Base-by-base conservation (phyloP, 1,284 basidiomycete species). In the Phlebopus sp. region DNA sequence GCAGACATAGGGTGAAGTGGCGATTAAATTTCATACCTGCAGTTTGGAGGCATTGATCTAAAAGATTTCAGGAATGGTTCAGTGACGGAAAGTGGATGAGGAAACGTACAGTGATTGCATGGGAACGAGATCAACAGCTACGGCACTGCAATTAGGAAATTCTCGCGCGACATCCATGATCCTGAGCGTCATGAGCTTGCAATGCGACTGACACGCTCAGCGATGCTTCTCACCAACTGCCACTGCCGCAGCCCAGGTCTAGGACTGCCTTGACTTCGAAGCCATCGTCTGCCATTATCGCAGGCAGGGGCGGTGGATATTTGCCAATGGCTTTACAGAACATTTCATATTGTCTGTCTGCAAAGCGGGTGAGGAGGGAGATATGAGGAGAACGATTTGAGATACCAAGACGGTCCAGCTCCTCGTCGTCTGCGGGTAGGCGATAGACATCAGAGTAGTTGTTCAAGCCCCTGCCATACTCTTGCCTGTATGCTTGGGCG, bases 181-280 rank as follows among this genome's bases (percentile, higher is more conserved):
- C 88, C 87, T 90, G 56, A 37, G 30, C 37, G 47, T 47, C 30
- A 49, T 57, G 32, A 54, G 53, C 42, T 49, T 46, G 51, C 34
- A 42, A 14, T 31, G 9, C n/a, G 37, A 41, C 21, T 35, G 18
- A 37, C 44, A 45, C 37, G 47, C 30, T 29, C 38, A 38, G 47
- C n/a, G n/a, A n/a, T n/a, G 6, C 21, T 62, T 57, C 75, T 56
- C 55, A 86, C 88, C 87, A 90, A 53, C 74, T 78, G 34, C 87
- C 87, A 54, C 82, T 84, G 25, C 87, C 87, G 62, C 87, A 89
- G 8, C 86, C 87, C 29, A 90, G 71, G 66, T 90, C 88, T n/a
- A 90, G 70, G 43, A 76, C 73, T 3, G 79, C 69, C 63, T 87
- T 89, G 15, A 67, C 68, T 56, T 81, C 76, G 9, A 77, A 75